Evolutionary conservation across 2,329 filamentous ascomycete species (phyloP), one percentile per base, ranked within the genome.

Genomic region (Anisogramma anomala): DNA sequence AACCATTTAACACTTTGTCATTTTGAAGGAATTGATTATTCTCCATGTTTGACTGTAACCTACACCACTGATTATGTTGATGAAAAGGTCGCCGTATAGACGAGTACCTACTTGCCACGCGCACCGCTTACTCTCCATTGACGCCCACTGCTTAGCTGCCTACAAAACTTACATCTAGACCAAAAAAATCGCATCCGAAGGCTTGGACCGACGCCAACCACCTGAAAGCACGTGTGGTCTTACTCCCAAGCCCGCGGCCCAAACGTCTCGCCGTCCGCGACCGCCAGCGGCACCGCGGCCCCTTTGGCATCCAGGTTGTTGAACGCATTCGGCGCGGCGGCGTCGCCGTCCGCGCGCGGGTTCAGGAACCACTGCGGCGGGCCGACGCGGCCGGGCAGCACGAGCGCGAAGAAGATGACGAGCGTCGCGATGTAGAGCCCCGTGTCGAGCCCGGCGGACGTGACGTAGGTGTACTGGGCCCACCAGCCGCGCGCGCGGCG

Each of bases 391-490:
- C 39, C 26, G 6, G 45, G 41, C 44, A 44, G 33, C 20, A 38
- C 26, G 10, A 45, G 39, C 6, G 39, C 35, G 6, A 48, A 41
- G 43, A 75, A 54, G 3, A 65, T 56, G 15, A 71, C 56, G 54
- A 74, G 68, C 37, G 74, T 69, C n/a, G 72, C 43, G 18, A 74
- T 63, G 1, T 66, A 67, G 30, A 72, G 56, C 13, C 69, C 70
- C 11, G 62, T 59, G 49, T 74, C 71, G 34, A 75, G 52, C 2
- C 65, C 70, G 0, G 70, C 71, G 6, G 69, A 71, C 0, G 68
- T 63, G 42, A 74, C 60, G 48, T 74, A 74, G 55, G 74, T 74
- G 55, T 71, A 74, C 43, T 66, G 60, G 51, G 64, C 64, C 71
- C 70, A 74, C 70, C 70, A 74, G 4, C 66, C 68, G 8, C 58